phyloP scores from a whole-genome alignment of 768 basidiomycete species.

The Termitomyces sp. region DNA sequence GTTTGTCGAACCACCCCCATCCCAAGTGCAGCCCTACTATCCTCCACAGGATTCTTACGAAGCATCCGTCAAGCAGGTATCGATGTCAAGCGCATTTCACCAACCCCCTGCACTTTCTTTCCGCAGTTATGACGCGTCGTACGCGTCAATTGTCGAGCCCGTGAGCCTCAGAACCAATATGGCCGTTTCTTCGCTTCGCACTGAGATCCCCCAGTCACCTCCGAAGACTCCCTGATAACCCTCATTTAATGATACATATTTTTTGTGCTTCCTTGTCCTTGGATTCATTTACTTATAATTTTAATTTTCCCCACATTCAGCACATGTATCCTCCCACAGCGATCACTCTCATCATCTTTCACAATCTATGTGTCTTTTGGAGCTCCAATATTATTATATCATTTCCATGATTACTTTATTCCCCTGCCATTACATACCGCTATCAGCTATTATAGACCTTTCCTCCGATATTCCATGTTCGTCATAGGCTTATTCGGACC shows the following conservation, averaged over 20 bases:
- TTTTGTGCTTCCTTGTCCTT: background rate
- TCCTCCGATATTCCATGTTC: background rate
- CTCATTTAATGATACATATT: too few species aligned
- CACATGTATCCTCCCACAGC: background rate
- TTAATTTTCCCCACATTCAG: background rate
- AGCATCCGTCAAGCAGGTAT: conserved; percentile 5
- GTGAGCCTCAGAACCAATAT: conserved; percentile 30
- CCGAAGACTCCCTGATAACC: background rate
- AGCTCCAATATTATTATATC: background rate
- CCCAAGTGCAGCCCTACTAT: conserved; percentile 9
- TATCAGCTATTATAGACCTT: background rate
- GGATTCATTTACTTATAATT: background rate
- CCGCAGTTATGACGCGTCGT: conserved; percentile 4
- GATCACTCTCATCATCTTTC: background rate
- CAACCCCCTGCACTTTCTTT: conserved; percentile 1
- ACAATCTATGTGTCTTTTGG: background rate
- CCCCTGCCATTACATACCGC: background rate
- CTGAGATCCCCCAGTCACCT: conserved; percentile 30
- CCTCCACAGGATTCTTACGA: conserved; percentile 7
- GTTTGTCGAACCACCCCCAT: conserved; percentile 4
- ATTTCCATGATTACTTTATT: background rate
- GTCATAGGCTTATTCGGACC: background rate
- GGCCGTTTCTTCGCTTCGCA: conserved; percentile 39
- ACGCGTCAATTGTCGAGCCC: conserved; percentile 16
- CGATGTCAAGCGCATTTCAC: conserved; percentile 3